Base-by-base conservation (phyloP, 1,284 basidiomycete species). In the Ceratobasidium sp. region DNA sequence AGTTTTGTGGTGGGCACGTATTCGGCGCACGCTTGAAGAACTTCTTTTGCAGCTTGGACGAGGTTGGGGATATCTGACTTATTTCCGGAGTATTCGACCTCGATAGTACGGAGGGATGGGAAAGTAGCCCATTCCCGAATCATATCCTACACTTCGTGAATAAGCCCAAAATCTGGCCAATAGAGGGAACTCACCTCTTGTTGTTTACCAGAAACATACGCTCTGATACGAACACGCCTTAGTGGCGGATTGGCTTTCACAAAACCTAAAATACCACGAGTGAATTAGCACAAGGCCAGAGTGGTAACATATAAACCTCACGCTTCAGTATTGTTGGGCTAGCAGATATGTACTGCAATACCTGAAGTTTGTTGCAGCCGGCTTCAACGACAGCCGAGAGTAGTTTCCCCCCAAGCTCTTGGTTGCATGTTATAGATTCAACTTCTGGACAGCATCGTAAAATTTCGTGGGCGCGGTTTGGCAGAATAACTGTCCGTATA, bases 401-500 rank as follows among this genome's bases (percentile, higher is more conserved):
- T 8, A 75, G 60, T 54, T 51, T 63, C 6, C 60, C 35, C 20
- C 71, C 60, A 33, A 54, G 60, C 28, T 42, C 60, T 17, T 54
- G 31, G 17, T 53, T 75, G 49, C 71, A 75, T 6, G 61, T 75
- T 6, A 75, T 56, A 28, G 51, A 31, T 20, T 35, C 28, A 8
- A 64, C 26, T n/a, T 5, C 20, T 5, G 60, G 49, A 37, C 71
- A 75, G 37, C 71, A 54, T 42, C 49, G 45, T 23, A 75, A 45
- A 15, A 75, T 42, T 13, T 53, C 60, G n/a, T 75, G 61, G 11
- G 60, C 71, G 45, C 49, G 54, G 7, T 45, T 54, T 3, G 71
- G 71, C n/a, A 75, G 23, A n/a, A 75, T 45, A 2, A 75, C 49
- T 11, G 15, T 75, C n/a, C 49, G 60, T 35, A 75, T 64, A 20